Evolutionary conservation across 768 basidiomycete genomes (phyloP).

Genomic region (Aureoboletus auriporus): DNA sequence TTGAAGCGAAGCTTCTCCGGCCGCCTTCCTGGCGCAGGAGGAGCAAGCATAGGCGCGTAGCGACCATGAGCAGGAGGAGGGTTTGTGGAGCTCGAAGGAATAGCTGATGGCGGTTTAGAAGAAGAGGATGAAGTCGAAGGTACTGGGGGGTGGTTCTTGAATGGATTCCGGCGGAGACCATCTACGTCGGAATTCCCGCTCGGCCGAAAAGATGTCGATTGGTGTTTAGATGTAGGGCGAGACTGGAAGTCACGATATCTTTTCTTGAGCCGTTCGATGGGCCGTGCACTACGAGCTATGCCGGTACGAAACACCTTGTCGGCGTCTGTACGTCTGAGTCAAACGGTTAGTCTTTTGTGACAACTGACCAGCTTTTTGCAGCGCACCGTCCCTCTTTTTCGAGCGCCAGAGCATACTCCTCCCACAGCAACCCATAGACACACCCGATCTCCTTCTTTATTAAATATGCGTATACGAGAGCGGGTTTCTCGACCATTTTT

Average conservation of each 20-base stretch:
- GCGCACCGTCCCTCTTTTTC: constrained; percentile 75
- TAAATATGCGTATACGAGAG: constrained; percentile 68
- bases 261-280: constrained; percentile 78
- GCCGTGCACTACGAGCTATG: constrained; percentile 76
- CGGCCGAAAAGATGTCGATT: constrained; percentile 19
- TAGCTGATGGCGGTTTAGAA: constrained; percentile 13
- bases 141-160: constrained; percentile 32
- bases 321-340: constrained; percentile 65
- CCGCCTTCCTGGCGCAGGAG: constrained; percentile 62
- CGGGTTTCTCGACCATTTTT: constrained; percentile 67
- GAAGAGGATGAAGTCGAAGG: constrained; percentile 31
- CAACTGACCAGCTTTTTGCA: constrained; percentile 1
- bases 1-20: constrained; percentile 71
- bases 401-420: constrained; percentile 81
- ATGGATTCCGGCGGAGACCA: constrained; percentile 32
- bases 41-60: constrained; percentile 72
- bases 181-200: constrained; percentile 25
- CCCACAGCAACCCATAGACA: constrained; percentile 77
- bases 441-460: constrained; percentile 73
- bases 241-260: constrained; percentile 76
- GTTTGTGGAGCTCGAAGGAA: constrained; percentile 36
- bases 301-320: constrained; percentile 79
- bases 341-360: constrained; percentile 4
- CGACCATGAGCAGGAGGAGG: constrained; percentile 34
- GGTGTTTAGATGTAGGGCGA: constrained; percentile 36